phyloP scores from a whole-genome alignment of 163 green algal species.

The Trebouxia gelatinosa region DNA sequence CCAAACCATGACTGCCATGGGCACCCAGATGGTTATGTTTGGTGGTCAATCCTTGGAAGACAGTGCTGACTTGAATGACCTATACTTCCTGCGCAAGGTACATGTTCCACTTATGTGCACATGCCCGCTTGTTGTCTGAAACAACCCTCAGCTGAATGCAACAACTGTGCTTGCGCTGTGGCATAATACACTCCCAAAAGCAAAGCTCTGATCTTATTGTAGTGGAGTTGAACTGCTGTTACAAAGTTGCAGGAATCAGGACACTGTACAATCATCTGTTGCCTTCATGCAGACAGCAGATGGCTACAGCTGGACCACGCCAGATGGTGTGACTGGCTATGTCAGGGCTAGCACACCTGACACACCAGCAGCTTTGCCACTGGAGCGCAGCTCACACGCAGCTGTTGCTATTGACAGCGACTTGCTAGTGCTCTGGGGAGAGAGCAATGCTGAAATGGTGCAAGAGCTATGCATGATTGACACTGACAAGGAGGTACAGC shows the following conservation, averaged over 20 bases:
- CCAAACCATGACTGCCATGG: constrained; percentile 46
- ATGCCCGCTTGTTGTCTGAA: no score
- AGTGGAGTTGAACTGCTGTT: no score
- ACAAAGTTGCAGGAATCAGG: no score
- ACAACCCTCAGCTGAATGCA: no score
- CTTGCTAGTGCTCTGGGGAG: constrained; percentile 66
- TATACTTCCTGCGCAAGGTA: constrained; percentile 61
- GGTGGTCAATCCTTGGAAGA: constrained; percentile 53
- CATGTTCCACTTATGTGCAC: no score
- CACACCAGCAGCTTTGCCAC: constrained; percentile 16
- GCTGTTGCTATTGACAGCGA: constrained; percentile 53
- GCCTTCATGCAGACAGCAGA: constrained; percentile 37
- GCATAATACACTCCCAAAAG: neutral
- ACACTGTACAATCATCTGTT: no score
- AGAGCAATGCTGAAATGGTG: constrained; percentile 56
- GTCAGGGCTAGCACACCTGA: neutral
- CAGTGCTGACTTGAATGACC: constrained; percentile 63
- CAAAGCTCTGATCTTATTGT: no score
- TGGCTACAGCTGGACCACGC: constrained; percentile 37
- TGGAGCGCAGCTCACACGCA: constrained; percentile 45
- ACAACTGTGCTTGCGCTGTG: neutral
- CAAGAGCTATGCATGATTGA: constrained; percentile 44
- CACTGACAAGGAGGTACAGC: constrained; percentile 28
- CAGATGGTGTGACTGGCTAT: constrained; percentile 17
- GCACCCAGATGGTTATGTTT: constrained; percentile 67